Percentiles rank a stretch among this genome's conserved stretches.
These are phyloP conservation scores for Centrapalus pauciflorus DNA, from an alignment of 129 eudicot species.

Conservation along the genomic window DNA sequence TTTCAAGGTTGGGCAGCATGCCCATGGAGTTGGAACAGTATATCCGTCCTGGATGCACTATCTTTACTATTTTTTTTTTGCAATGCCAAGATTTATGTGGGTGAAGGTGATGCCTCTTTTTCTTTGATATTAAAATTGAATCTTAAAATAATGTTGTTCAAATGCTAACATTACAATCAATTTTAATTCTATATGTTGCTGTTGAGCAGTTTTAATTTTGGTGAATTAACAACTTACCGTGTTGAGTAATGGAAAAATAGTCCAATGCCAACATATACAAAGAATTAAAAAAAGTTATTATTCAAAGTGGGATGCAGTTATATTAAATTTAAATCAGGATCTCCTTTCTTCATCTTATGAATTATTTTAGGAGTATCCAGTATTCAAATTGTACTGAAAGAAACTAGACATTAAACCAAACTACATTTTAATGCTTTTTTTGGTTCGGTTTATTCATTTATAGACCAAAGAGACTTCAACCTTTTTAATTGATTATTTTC, in stretches of 20 bases:
- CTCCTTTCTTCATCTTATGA: no score
- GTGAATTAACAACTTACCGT: neutral
- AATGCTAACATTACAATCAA: neutral
- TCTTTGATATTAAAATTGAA: neutral
- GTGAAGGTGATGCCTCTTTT: conserved; percentile 51
- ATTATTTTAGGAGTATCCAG: neutral
- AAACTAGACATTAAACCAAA: no score
- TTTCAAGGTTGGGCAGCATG: conserved; percentile 95
- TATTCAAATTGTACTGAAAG: no score
- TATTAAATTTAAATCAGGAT: no score
- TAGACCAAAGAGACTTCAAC: no score
- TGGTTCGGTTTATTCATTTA: no score
- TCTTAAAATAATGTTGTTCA: neutral
- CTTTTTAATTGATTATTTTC: no score
- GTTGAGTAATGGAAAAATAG: neutral
- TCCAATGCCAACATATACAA: neutral
- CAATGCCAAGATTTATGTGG: conserved; percentile 88
- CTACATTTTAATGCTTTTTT: no score
- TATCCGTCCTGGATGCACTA: conserved; percentile 97
- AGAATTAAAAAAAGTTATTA: neutral
- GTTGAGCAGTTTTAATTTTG: neutral
- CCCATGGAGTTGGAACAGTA: conserved; percentile 98
- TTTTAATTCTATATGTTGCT: neutral
- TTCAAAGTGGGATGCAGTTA: no score
- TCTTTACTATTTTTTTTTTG: conserved; percentile 71